phyloP scores from a whole-genome alignment of 2,329 filamentous ascomycete species.

The Coleophoma cylindrospora region DNA sequence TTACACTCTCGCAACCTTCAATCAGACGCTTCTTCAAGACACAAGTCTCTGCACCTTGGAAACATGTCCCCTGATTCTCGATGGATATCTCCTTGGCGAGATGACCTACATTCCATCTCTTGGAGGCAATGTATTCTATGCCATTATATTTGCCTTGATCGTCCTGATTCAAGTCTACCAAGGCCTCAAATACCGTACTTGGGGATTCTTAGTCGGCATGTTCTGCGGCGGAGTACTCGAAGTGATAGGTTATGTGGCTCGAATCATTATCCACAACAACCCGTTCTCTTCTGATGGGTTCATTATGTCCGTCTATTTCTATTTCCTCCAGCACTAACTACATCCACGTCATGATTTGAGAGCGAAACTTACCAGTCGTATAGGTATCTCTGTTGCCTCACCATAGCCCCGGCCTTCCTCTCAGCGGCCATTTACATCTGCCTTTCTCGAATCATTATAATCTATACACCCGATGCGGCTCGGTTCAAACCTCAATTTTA shows the following conservation, averaged over 20 bases:
- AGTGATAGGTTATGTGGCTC: constrained; percentile 50
- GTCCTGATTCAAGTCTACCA: constrained; percentile 12
- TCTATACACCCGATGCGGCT: constrained; percentile 42
- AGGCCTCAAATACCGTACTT: constrained; percentile 42
- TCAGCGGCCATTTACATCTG: constrained; percentile 58
- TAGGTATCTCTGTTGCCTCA: constrained; percentile 50
- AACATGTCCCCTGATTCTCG: too few species aligned
- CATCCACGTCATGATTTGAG: not conserved
- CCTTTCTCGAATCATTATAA: constrained; percentile 47
- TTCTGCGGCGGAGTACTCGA: constrained; percentile 46
- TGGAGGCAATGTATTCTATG: constrained; percentile 9
- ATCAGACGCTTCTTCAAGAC: too few species aligned
- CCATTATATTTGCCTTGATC: constrained; percentile 10
- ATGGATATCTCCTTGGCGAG: too few species aligned
- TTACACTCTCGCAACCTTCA: too few species aligned
- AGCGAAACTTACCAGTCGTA: constrained; percentile 12
- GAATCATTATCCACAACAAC: constrained; percentile 14
- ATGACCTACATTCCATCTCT: constrained; percentile 9
- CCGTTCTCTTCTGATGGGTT: constrained; percentile 13
- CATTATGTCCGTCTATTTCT: constrained; percentile 11
- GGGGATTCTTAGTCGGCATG: constrained; percentile 50
- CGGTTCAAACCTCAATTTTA: constrained; percentile 40
- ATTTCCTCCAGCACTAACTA: not conserved
- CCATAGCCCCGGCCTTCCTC: constrained; percentile 38
- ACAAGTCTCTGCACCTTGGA: too few species aligned